Conservation (phyloP, 2,329 filamentous ascomycete genomes). For the Trichophyton mentagrophytes region DNA sequence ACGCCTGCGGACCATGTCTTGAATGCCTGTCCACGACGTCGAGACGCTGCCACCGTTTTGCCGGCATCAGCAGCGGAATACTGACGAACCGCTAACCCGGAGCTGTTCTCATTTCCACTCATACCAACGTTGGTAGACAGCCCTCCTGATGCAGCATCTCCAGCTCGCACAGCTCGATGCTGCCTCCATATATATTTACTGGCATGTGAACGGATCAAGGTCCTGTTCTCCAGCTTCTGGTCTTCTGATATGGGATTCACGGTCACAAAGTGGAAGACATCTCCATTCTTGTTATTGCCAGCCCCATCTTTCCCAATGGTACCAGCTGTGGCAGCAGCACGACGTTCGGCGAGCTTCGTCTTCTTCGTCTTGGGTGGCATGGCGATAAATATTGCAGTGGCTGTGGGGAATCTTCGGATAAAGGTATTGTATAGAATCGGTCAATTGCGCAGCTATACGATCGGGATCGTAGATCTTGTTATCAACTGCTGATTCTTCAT, state of each 20-base stretch:
- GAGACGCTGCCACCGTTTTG: background rate
- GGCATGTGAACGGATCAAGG: conserved; percentile 15
- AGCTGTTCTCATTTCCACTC: background rate
- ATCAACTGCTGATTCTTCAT: background rate
- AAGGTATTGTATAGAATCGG: background rate
- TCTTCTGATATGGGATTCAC: conserved; percentile 15
- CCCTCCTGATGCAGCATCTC: background rate
- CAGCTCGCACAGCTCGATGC: conserved; percentile 12
- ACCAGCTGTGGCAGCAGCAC: background rate
- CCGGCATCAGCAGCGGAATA: background rate
- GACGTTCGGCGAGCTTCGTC: conserved; percentile 1
- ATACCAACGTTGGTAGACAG: background rate
- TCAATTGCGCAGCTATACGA: background rate
- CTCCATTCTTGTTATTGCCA: conserved; percentile 3
- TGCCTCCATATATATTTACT: conserved; percentile 16
- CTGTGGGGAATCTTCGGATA: background rate
- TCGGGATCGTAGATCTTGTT: background rate
- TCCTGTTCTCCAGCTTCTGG: conserved; percentile 14
- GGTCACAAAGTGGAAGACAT: conserved; percentile 15
- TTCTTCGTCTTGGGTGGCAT: conserved; percentile 5
- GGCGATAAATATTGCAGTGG: background rate
- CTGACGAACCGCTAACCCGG: background rate
- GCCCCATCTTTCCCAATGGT: background rate
- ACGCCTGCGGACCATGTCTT: background rate
- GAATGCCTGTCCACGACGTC: background rate